phyloP scores from a whole-genome alignment of 1,139 yeast species.

The Suhomyces panamericanus region DNA sequence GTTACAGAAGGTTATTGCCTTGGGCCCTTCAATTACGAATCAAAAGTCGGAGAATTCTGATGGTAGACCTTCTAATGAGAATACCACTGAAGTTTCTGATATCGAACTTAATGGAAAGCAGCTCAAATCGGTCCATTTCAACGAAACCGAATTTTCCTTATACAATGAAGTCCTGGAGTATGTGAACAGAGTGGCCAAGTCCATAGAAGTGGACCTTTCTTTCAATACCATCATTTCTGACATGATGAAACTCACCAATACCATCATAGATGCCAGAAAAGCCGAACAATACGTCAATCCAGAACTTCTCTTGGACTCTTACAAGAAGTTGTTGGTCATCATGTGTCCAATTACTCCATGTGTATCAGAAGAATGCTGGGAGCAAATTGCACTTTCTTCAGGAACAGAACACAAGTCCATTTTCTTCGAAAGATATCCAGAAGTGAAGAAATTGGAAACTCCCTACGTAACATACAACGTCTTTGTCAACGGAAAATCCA shows the following conservation, averaged over 20 bases:
- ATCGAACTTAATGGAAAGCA: slow-evolving; percentile 25
- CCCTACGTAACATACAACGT: slow-evolving; percentile 46
- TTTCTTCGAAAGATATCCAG: slow-evolving; percentile 57
- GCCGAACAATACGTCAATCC: slow-evolving; percentile 24
- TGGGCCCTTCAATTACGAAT: slow-evolving; percentile 17
- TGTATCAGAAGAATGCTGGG: slow-evolving; percentile 83
- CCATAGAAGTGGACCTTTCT: slow-evolving; percentile 60
- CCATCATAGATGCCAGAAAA: slow-evolving; percentile 43
- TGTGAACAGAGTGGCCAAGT: slow-evolving; percentile 51
- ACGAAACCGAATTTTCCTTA: slow-evolving; percentile 50
- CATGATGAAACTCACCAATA: slow-evolving; percentile 79
- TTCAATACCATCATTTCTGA: slow-evolving; percentile 87
- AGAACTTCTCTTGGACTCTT: slow-evolving; percentile 38
- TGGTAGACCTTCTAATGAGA: not conserved
- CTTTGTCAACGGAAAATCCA: slow-evolving; percentile 69
- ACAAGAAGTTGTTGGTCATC: slow-evolving; percentile 53
- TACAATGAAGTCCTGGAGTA: slow-evolving; percentile 60
- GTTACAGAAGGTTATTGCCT: slow-evolving; percentile 61
- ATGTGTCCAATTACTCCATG: slow-evolving; percentile 81
- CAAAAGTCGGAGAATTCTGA: not conserved
- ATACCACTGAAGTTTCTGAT: slow-evolving; percentile 8
- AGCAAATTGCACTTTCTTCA: slow-evolving; percentile 38
- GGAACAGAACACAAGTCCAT: slow-evolving; percentile 39
- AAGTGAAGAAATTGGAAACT: slow-evolving; percentile 36
- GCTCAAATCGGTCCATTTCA: slow-evolving; percentile 24